Conservation (phyloP, 768 basidiomycete species). For the Asterophora parasitica region DNA sequence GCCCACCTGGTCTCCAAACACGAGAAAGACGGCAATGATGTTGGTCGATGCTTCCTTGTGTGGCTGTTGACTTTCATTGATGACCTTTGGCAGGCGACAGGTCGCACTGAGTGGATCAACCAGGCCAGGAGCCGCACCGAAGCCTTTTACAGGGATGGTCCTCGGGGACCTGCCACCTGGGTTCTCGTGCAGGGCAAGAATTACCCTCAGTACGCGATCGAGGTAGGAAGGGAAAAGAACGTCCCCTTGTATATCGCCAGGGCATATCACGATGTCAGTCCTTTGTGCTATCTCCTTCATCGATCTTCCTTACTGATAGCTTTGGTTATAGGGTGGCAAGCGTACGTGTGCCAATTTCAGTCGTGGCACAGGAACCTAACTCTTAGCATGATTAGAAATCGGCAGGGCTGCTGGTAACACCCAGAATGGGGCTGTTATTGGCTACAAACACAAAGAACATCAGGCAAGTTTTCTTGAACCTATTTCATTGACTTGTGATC, state of each 20-base stretch:
- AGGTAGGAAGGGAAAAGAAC: constrained; percentile 50
- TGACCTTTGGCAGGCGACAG: constrained; percentile 37
- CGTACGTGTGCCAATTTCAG: constrained; percentile 40
- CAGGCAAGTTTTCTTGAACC: constrained; percentile 35
- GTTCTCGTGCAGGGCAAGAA: constrained; percentile 51
- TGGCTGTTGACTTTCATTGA: background rate
- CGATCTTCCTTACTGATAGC: background rate
- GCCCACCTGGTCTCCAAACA: constrained; percentile 25
- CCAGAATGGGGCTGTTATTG: constrained; percentile 60
- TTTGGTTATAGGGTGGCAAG: constrained; percentile 41
- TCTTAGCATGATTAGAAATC: constrained; percentile 38
- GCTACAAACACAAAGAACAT: constrained; percentile 54
- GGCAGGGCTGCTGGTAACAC: constrained; percentile 60
- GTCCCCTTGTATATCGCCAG: constrained; percentile 55
- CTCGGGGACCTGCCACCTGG: constrained; percentile 54
- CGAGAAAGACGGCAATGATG: constrained; percentile 54
- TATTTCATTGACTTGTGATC: background rate
- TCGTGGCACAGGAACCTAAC: constrained; percentile 17
- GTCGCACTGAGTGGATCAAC: constrained; percentile 46
- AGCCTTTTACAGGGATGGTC: constrained; percentile 39
- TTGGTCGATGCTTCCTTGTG: constrained; percentile 15
- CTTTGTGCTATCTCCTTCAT: background rate
- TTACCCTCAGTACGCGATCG: constrained; percentile 56
- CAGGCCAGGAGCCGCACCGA: constrained; percentile 54
- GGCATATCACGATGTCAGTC: constrained; percentile 50